A percentile compares a stretch with the other conserved stretches of the same genome.
Evolutionary conservation across 164 flowering plant genomes (phyloP).

Genomic region (Dillenia suffruticosa): DNA sequence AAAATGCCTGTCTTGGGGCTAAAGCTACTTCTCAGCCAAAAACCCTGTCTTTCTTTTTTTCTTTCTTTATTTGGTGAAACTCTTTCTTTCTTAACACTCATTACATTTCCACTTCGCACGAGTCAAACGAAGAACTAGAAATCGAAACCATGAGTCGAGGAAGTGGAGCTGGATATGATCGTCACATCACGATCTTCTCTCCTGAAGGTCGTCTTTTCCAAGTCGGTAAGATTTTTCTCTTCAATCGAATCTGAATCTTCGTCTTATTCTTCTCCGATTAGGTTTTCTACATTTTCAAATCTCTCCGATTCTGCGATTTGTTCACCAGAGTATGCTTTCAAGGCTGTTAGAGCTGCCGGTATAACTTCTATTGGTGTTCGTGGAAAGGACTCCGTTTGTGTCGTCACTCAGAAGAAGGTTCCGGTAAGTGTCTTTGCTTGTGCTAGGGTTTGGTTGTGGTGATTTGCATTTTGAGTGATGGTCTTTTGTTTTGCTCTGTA

Average conservation of each 20-base stretch:
- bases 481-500: slow-evolving; percentile 18
- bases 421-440: slow-evolving; percentile 54
- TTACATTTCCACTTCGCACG: too few relatives aligned
- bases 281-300: background rate
- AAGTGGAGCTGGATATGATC: slow-evolving; percentile 97
- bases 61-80: too few relatives aligned
- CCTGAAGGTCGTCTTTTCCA: slow-evolving; percentile 97
- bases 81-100: too few relatives aligned
- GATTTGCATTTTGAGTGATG: slow-evolving; percentile 4
- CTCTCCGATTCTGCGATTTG: too few relatives aligned
- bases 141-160: slow-evolving; percentile 67
- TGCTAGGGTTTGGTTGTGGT: background rate
- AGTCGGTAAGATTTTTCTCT: slow-evolving; percentile 49
- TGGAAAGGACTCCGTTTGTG: slow-evolving; percentile 90
- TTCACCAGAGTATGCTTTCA: slow-evolving; percentile 84
- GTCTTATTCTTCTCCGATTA: background rate
- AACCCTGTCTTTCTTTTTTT: too few relatives aligned
- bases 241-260: background rate
- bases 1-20: too few relatives aligned
- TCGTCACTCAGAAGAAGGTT: slow-evolving; percentile 97
- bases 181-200: slow-evolving; percentile 96
- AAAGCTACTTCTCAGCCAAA: too few relatives aligned
- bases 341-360: slow-evolving; percentile 90
- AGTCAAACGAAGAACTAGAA: slow-evolving; percentile 2
- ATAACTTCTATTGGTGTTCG: slow-evolving; percentile 92